Conservation (phyloP, 768 basidiomycete genomes). For the Psilocybe tampanensis region DNA sequence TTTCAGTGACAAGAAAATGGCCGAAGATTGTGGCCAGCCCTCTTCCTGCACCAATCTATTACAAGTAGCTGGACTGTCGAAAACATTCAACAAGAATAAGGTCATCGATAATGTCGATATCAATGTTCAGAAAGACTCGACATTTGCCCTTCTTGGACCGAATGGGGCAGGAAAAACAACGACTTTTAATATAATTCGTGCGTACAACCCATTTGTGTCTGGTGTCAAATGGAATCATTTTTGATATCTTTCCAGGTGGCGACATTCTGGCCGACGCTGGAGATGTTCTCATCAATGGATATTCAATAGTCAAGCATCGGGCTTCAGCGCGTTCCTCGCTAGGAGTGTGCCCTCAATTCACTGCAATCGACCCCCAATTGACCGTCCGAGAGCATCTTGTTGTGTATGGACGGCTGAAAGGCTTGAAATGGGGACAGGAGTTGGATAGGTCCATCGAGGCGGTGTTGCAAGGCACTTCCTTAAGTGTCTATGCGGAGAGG, state of each 20-base stretch:
- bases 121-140: conserved; percentile 57
- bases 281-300: conserved; percentile 67
- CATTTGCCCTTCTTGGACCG: conserved; percentile 77
- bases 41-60: conserved; percentile 59
- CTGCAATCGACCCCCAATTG: conserved; percentile 76
- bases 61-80: conserved; percentile 64
- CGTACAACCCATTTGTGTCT: conserved; percentile 25
- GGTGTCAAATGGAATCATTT: background rate
- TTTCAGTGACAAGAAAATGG: no score
- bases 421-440: conserved; percentile 53
- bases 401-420: conserved; percentile 78
- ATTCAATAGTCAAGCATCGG: conserved; percentile 64
- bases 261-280: conserved; percentile 68
- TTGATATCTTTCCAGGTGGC: conserved; percentile 47
- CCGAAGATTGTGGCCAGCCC: conserved; percentile 56
- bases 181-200: conserved; percentile 79
- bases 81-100: conserved; percentile 53
- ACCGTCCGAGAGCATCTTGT: conserved; percentile 77
- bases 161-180: conserved; percentile 88
- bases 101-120: conserved; percentile 79
- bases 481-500: conserved; percentile 64
- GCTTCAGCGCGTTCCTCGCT: conserved; percentile 65
- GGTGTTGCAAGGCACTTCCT: conserved; percentile 59
- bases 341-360: conserved; percentile 85
- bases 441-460: conserved; percentile 54